These are phyloP conservation scores for Talaromyces sp. DNA, from an alignment of 2,329 filamentous ascomycete species.

Conservation along the genomic window DNA sequence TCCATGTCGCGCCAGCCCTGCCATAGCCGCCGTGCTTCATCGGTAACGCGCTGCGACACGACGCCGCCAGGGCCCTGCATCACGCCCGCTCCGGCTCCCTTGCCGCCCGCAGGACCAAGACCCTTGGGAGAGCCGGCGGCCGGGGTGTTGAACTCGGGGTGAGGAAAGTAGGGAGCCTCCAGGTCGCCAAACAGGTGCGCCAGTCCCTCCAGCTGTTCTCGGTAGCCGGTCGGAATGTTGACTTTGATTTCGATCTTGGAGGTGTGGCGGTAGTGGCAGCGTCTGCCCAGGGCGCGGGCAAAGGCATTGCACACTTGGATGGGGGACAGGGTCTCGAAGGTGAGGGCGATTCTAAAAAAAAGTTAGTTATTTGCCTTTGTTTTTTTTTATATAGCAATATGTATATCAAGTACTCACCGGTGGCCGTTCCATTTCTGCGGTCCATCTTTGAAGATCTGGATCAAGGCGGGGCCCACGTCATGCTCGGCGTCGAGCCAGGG, in stretches of 20 bases:
- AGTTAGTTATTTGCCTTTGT: constrained; percentile 1
- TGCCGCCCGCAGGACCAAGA: constrained; percentile 31
- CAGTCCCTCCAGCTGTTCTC: constrained; percentile 71
- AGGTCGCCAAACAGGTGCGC: constrained; percentile 56
- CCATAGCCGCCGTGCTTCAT: constrained; percentile 77
- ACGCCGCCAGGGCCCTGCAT: constrained; percentile 50
- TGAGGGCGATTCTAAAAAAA: constrained; percentile 70
- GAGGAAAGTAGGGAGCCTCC: constrained; percentile 59
- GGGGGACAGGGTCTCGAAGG: constrained; percentile 84
- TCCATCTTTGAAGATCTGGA: constrained; percentile 95
- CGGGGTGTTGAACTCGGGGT: constrained; percentile 48
- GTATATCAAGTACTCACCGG: constrained; percentile 1
- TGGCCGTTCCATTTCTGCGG: constrained; percentile 75
- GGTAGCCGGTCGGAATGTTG: constrained; percentile 80
- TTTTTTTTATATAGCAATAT: no score
- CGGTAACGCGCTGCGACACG: constrained; percentile 62
- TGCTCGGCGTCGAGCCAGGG: constrained; percentile 97
- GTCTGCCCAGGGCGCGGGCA: constrained; percentile 68
- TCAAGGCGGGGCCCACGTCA: constrained; percentile 83
- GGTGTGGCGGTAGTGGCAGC: constrained; percentile 70
- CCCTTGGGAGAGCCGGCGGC: constrained; percentile 34
- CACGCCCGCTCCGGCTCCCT: constrained; percentile 42
- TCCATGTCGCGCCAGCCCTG: constrained; percentile 85
- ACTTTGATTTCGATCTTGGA: constrained; percentile 75
- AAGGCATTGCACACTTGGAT: constrained; percentile 77